Base-by-base conservation (phyloP, 345 rosid species). In the Gossypium arboreum region DNA sequence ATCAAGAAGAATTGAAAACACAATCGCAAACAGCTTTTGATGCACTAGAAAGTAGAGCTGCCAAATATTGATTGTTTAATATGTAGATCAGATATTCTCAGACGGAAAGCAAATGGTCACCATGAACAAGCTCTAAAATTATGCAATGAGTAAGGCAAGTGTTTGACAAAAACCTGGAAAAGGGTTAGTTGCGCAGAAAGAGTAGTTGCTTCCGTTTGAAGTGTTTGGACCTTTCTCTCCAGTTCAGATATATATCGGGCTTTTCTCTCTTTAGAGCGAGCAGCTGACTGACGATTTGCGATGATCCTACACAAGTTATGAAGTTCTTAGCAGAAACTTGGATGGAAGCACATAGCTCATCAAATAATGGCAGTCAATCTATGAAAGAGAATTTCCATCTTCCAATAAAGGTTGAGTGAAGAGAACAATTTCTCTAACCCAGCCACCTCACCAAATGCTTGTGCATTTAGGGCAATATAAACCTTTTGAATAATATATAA, bases 231-330 rank as follows among this genome's bases (percentile, higher is more conserved):
- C 83, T 92, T 92, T 73, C 91, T 84, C 89, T 92, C 96, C 2
- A 94, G 92, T 76, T 94, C 96, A 65, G 83, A 71, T 15, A 92
- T 90, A 74, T 94, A 92, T 27, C 90, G 87, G 11, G 93, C 94
- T 78, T 94, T 92, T 74, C 97, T 87, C 85, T 94, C 97, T 78
- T 92, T 94, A 9, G 96, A 92, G 54, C 98, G 91, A 77, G 98
- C 90, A 76, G 98, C 97, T 63, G 97, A 92, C 76, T 90, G 97
- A 70, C 97, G 86, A 75, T 94, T 90, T 69, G 98, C 97, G n/a
- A 92, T 82, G 68, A 92, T 94, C 85, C 97, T 90, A 85, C 71
- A 71, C 9, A 75, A 45, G 59, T 27, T 29, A 73, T 2, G 18
- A 15, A 57, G 10, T 13, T 18, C 43, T 56, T 27, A 65, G 55